A percentile compares a stretch with the other conserved stretches of the same genome.
These are phyloP conservation scores for Limonium bicolor DNA, from an alignment of 148 eudicot genomes.

Conservation along the genomic window DNA sequence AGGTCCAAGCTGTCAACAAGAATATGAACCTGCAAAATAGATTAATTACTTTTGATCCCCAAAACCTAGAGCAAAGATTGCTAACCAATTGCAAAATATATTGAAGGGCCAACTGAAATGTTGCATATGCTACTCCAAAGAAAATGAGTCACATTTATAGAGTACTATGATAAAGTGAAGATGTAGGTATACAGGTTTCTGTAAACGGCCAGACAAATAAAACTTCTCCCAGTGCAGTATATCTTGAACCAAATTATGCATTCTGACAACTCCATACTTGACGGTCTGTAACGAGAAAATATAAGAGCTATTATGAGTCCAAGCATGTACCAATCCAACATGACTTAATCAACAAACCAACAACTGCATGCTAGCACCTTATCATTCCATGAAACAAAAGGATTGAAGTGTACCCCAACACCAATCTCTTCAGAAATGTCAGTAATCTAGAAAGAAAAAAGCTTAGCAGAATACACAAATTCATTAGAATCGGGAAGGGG, in stretches of 20 bases:
- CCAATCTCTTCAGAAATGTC: conserved; percentile 61
- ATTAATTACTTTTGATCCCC: no score
- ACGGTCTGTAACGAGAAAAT: conserved; percentile 30
- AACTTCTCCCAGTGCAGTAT: conserved; percentile 64
- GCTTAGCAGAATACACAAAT: conserved; percentile 2
- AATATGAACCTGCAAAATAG: conserved; percentile 32
- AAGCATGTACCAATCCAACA: neutral
- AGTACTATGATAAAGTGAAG: no score
- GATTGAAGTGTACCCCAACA: conserved; percentile 90
- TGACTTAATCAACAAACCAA: neutral
- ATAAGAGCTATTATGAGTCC: no score
- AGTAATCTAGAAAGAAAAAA: conserved; percentile 30
- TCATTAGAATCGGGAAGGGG: no score
- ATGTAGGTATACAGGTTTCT: conserved; percentile 94
- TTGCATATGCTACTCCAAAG: conserved; percentile 3
- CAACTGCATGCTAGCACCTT: conserved; percentile 29
- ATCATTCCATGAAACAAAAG: conserved; percentile 53
- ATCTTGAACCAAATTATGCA: conserved; percentile 65
- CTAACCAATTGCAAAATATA: no score
- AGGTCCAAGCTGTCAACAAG: conserved; percentile 59
- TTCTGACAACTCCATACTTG: conserved; percentile 89
- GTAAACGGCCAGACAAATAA: conserved; percentile 83
- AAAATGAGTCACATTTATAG: no score
- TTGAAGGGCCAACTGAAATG: no score
- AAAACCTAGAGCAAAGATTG: no score